A percentile compares a stretch with the other conserved stretches of the same genome.
phyloP scores from a whole-genome alignment of 139 green algal genomes.

The Raphidocelis subcapitata region DNA sequence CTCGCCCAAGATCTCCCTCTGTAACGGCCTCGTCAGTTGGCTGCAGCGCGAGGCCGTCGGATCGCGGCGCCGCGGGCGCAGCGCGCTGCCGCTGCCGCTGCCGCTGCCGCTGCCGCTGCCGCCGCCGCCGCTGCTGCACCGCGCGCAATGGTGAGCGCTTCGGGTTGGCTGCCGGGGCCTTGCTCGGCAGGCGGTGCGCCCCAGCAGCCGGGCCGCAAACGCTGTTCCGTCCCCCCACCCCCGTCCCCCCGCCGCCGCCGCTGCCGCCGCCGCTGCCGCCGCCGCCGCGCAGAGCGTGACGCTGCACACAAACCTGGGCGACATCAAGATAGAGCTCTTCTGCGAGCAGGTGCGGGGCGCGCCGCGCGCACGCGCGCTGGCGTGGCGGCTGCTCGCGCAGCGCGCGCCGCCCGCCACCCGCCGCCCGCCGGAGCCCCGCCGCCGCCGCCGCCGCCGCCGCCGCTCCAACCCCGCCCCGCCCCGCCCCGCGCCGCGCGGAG shows the following conservation, averaged over 20 bases:
- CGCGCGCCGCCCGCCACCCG: too few relatives aligned
- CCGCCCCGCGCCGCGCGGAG: not conserved
- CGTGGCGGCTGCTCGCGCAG: too few relatives aligned
- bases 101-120: not conserved
- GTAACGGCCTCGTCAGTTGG: too few relatives aligned
- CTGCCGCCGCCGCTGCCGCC: not conserved
- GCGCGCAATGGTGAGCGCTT: too few relatives aligned
- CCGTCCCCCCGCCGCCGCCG: too few relatives aligned
- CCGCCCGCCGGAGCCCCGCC: not conserved
- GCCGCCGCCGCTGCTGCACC: not conserved
- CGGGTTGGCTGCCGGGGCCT: not conserved
- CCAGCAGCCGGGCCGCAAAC: not conserved
- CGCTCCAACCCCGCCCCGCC: not conserved
- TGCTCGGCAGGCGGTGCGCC: not conserved
- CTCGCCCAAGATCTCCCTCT: too few relatives aligned
- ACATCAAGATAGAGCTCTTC: slow-evolving; percentile 95
- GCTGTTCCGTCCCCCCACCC: too few relatives aligned
- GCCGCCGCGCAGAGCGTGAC: slow-evolving; percentile 79
- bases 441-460: not conserved
- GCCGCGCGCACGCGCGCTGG: too few relatives aligned
- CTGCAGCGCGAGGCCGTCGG: too few relatives aligned
- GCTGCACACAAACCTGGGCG: slow-evolving; percentile 94
- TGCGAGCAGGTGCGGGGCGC: slow-evolving; percentile 76
- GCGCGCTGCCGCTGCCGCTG: too few relatives aligned
- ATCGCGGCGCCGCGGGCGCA: too few relatives aligned